A percentile compares a stretch with the other conserved stretches of the same genome.
Evolutionary conservation across 2,329 filamentous ascomycete species (phyloP).

Genomic region (Colletotrichum destructivum): DNA sequence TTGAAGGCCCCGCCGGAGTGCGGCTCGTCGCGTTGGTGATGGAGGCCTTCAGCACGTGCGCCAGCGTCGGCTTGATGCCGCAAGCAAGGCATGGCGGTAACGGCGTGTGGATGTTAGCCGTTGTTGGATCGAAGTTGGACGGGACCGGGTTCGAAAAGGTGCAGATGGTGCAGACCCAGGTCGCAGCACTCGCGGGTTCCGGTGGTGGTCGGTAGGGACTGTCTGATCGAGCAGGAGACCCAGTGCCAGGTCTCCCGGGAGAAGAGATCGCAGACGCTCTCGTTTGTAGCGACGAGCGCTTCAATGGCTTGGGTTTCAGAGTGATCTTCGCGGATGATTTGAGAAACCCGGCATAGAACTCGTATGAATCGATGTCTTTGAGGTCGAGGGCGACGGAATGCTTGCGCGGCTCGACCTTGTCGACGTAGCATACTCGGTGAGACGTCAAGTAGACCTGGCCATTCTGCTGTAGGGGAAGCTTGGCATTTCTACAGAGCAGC

Average conservation of each 20-base stretch:
- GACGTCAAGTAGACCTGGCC: conserved; percentile 97
- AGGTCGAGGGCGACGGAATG: conserved; percentile 89
- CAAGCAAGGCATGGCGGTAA: conserved; percentile 92
- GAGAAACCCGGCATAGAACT: conserved; percentile 93
- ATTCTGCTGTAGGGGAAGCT: conserved; percentile 93
- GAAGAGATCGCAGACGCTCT: conserved; percentile 64
- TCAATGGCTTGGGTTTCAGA: conserved; percentile 84
- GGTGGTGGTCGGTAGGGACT: conserved; percentile 59
- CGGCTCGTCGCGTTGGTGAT: conserved; percentile 81
- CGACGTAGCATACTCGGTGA: conserved; percentile 95
- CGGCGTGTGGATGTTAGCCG: conserved; percentile 83
- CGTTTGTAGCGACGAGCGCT: conserved; percentile 72
- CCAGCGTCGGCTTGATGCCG: conserved; percentile 90
- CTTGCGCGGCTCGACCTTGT: conserved; percentile 86
- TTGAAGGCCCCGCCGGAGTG: conserved; percentile 46
- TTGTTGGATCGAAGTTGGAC: conserved; percentile 90
- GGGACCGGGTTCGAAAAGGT: conserved; percentile 94
- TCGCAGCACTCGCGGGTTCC: conserved; percentile 72
- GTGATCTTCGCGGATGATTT: conserved; percentile 97
- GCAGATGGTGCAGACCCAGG: conserved; percentile 97
- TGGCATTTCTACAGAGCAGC: conserved; percentile 81
- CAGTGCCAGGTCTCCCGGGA: conserved; percentile 61
- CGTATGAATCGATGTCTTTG: conserved; percentile 90
- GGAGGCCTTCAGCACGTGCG: conserved; percentile 87
- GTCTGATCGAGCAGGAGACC: conserved; percentile 63